These are phyloP conservation scores for Solanum sejunctum DNA, from an alignment of 257 asterid species.

Conservation along the genomic window DNA sequence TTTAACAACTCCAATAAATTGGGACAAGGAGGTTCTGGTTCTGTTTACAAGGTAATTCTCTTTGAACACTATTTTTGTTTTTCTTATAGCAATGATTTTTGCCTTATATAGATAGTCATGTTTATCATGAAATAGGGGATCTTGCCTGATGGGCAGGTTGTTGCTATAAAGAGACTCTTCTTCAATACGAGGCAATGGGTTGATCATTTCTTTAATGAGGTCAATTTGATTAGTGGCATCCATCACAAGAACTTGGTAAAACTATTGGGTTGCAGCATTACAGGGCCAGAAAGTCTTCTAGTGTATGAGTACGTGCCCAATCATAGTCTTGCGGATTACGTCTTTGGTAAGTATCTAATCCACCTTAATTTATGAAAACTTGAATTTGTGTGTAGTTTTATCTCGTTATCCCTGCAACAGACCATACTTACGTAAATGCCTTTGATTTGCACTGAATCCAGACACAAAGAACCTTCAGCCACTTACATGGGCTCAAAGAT, in stretches of 20 bases:
- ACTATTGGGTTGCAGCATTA: slow-evolving; percentile 72
- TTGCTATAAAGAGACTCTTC: slow-evolving; percentile 62
- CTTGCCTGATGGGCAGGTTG: slow-evolving; percentile 38
- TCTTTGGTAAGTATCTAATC: slow-evolving; percentile 29
- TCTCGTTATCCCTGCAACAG: neutral
- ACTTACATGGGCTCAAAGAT: slow-evolving; percentile 46
- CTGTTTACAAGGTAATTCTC: slow-evolving; percentile 54
- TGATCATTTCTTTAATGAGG: slow-evolving; percentile 77
- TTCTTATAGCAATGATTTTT: neutral
- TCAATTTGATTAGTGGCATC: slow-evolving; percentile 53
- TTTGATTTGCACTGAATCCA: slow-evolving; percentile 9
- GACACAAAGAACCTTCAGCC: slow-evolving; percentile 30
- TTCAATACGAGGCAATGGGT: slow-evolving; percentile 71
- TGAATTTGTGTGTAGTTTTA: neutral
- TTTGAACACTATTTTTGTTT: neutral
- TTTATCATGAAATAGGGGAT: slow-evolving; percentile 30
- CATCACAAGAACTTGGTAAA: slow-evolving; percentile 56
- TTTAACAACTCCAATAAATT: slow-evolving; percentile 40
- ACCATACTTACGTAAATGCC: neutral
- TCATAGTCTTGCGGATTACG: slow-evolving; percentile 47
- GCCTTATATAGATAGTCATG: neutral
- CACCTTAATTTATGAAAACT: neutral
- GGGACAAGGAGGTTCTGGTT: slow-evolving; percentile 79
- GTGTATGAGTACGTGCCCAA: slow-evolving; percentile 65
- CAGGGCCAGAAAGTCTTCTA: slow-evolving; percentile 80